A percentile compares a stretch with the other conserved stretches of the same genome.
phyloP scores from a whole-genome alignment of 768 basidiomycete genomes.

The Psilocybe subaeruginosa region DNA sequence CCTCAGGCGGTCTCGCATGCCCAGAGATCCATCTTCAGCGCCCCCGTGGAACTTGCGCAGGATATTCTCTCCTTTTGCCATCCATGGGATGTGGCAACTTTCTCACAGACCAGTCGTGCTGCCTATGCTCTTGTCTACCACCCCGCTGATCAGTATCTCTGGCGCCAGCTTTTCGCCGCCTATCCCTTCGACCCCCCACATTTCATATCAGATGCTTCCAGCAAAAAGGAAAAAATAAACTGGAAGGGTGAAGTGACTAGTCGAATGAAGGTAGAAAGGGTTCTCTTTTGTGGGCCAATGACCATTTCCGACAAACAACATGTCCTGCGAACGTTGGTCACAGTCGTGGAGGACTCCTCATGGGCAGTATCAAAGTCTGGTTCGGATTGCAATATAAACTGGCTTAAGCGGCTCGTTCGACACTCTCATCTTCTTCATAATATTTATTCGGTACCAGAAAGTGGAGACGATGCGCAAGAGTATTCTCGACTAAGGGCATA shows the following conservation, averaged over 20 bases:
- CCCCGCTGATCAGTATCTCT: slow-evolving; percentile 59
- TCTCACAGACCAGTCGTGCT: slow-evolving; percentile 56
- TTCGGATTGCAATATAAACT: slow-evolving; percentile 44
- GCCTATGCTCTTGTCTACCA: slow-evolving; percentile 53
- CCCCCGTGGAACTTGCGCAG: slow-evolving; percentile 65
- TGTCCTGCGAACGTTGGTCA: slow-evolving; percentile 44
- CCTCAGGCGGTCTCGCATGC: neutral
- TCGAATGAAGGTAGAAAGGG: slow-evolving; percentile 44
- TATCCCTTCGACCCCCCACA: slow-evolving; percentile 71
- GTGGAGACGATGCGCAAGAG: slow-evolving; percentile 30
- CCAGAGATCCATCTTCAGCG: slow-evolving; percentile 26
- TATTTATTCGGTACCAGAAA: slow-evolving; percentile 12
- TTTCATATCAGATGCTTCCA: slow-evolving; percentile 20
- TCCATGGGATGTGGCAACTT: slow-evolving; percentile 60
- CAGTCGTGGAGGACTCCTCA: slow-evolving; percentile 39
- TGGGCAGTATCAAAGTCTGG: slow-evolving; percentile 19
- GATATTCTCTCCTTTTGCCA: slow-evolving; percentile 57
- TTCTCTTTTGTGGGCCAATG: slow-evolving; percentile 18
- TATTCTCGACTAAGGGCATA: slow-evolving; percentile 51
- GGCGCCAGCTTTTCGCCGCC: slow-evolving; percentile 66
- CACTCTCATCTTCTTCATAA: slow-evolving; percentile 39
- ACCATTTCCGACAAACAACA: slow-evolving; percentile 28
- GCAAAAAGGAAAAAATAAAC: slow-evolving; percentile 19
- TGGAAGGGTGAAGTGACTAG: slow-evolving; percentile 41
- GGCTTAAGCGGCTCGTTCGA: slow-evolving; percentile 47